A percentile compares a stretch with the other conserved stretches of the same genome.
phyloP scores from a whole-genome alignment of 805 yeast species.

The Candida lessepsii region DNA sequence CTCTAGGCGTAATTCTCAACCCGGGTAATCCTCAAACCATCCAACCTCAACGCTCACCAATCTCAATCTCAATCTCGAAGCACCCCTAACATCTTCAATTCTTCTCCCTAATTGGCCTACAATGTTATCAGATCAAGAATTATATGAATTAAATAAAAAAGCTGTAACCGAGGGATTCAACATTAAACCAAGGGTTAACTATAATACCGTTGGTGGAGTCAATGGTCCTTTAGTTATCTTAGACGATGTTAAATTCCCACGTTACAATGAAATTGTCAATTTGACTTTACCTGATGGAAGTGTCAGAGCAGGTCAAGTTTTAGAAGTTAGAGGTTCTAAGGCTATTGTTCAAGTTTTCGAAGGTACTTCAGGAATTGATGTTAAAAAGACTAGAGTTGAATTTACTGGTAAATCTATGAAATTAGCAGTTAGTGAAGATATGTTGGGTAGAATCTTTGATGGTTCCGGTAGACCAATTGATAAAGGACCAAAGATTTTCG shows the following conservation, averaged over 20 bases:
- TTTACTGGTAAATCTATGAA: slow-evolving; percentile 93
- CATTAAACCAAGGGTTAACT: slow-evolving; percentile 84
- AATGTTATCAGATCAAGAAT: slow-evolving; percentile 42
- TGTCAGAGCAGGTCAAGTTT: slow-evolving; percentile 93
- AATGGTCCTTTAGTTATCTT: slow-evolving; percentile 93
- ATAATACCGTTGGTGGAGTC: slow-evolving; percentile 97
- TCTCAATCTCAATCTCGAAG: neutral
- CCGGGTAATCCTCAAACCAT: slow-evolving; percentile 2
- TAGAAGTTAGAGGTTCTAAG: slow-evolving; percentile 95
- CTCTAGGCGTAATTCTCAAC: neutral
- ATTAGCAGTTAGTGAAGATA: slow-evolving; percentile 94
- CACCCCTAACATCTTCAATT: slow-evolving; percentile 4
- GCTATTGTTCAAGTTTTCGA: slow-evolving; percentile 99
- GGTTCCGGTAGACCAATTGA: slow-evolving; percentile 99
- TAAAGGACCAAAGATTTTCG: slow-evolving; percentile 96
- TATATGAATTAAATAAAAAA: slow-evolving; percentile 78
- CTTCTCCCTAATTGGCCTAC: neutral
- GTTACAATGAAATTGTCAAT: slow-evolving; percentile 95
- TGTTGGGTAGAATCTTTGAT: slow-evolving; percentile 96
- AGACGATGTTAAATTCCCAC: slow-evolving; percentile 50
- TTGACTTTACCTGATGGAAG: slow-evolving; percentile 96
- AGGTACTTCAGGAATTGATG: slow-evolving; percentile 99
- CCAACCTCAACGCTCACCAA: neutral
- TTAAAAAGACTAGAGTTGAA: slow-evolving; percentile 94
- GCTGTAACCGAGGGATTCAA: slow-evolving; percentile 92